phyloP scores from a whole-genome alignment of 2,329 filamentous ascomycete species.

The Venturia asperata region DNA sequence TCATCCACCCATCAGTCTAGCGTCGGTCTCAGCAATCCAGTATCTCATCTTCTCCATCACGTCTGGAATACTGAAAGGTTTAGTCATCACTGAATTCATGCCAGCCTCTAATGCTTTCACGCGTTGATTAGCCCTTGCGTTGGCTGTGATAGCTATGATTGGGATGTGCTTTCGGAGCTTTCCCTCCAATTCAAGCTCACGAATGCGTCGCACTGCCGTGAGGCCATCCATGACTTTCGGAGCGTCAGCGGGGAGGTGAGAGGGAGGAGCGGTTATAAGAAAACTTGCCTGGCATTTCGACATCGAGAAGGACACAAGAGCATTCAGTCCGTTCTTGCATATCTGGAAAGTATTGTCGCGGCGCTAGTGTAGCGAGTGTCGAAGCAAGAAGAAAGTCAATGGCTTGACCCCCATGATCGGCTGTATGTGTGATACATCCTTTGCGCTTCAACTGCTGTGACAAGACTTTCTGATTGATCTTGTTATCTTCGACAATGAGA shows the following conservation, averaged over 20 bases:
- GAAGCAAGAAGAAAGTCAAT: conserved; percentile 21
- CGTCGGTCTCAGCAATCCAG: conserved; percentile 1
- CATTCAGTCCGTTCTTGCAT: not conserved
- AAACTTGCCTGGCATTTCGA: conserved; percentile 16
- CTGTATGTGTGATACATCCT: conserved; percentile 20
- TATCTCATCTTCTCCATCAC: conserved; percentile 20
- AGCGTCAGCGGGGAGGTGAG: not conserved
- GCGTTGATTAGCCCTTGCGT: conserved; percentile 16
- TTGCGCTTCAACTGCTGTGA: conserved; percentile 27
- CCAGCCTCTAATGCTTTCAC: conserved; percentile 14
- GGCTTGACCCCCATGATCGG: conserved; percentile 30
- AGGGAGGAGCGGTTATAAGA: not conserved
- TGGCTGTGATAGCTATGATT: conserved; percentile 19
- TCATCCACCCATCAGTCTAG: not conserved
- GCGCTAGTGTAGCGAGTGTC: not conserved
- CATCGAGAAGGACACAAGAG: conserved; percentile 12
- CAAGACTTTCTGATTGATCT: conserved; percentile 33
- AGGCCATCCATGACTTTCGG: conserved; percentile 19
- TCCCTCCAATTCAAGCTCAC: conserved; percentile 12
- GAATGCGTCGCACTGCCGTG: conserved; percentile 9
- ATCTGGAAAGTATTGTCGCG: not conserved
- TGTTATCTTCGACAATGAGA: conserved; percentile 31
- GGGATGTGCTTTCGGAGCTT: conserved; percentile 4
- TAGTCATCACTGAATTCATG: conserved; percentile 24
- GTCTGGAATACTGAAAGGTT: conserved; percentile 31